These are phyloP conservation scores for Trichophyton benhamiae DNA, from an alignment of 2,329 filamentous ascomycete species.

Conservation along the genomic window DNA sequence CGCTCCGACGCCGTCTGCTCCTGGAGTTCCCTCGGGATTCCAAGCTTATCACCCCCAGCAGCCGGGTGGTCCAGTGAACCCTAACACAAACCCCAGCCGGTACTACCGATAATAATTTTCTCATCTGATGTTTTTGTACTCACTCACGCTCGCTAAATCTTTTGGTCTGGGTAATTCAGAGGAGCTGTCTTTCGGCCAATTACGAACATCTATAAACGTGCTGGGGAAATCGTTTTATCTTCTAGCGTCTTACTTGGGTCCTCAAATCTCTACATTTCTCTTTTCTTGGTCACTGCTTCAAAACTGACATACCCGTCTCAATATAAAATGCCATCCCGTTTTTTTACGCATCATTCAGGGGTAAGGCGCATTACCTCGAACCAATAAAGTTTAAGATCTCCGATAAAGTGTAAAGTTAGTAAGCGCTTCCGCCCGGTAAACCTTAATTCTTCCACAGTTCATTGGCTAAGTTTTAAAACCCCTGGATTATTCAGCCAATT, in stretches of 20 bases:
- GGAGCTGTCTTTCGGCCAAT: neutral
- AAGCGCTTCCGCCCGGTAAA: neutral
- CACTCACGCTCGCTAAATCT: neutral
- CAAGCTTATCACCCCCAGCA: conserved; percentile 28
- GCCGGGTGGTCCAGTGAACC: conserved; percentile 10
- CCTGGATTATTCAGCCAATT: neutral
- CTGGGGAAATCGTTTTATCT: neutral
- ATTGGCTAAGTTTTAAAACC: neutral
- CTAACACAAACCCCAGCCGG: conserved; percentile 27
- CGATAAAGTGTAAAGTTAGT: neutral
- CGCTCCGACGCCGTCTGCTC: conserved; percentile 16
- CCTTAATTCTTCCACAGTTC: neutral
- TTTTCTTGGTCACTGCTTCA: neutral
- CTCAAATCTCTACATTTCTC: neutral
- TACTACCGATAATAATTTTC: conserved; percentile 22
- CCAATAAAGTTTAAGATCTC: neutral
- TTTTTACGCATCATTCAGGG: neutral
- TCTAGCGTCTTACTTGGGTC: neutral
- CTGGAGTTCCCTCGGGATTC: conserved; percentile 18
- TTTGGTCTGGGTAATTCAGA: neutral
- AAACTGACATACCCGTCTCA: neutral
- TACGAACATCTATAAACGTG: neutral
- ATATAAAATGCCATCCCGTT: neutral
- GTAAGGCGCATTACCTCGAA: neutral
- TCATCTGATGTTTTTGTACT: neutral